Evolutionary conservation across 78 protist species (phyloP).

Genomic region (Andalucia godoyi): DNA sequence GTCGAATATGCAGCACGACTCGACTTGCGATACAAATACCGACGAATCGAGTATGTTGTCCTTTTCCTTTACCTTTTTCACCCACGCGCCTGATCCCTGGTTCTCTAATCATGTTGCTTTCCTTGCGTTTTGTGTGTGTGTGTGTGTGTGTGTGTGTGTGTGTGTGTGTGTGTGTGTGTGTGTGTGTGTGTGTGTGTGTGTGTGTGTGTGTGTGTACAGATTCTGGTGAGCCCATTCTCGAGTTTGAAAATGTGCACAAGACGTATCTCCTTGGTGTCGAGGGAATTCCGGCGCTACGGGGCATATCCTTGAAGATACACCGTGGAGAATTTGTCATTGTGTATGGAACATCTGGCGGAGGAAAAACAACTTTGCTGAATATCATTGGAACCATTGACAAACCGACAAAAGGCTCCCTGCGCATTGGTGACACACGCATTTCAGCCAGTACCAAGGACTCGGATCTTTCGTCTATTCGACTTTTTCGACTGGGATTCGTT

Average conservation of each 20-base stretch:
- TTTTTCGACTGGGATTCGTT: conserved; percentile 63
- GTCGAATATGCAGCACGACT: no score
- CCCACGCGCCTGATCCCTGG: no score
- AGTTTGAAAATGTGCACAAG: conserved; percentile 77
- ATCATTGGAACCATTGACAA: conserved; percentile 86
- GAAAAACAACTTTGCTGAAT: conserved; percentile 83
- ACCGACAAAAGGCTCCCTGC: conserved; percentile 83
- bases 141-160: conserved; percentile 1
- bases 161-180: conserved; percentile 3
- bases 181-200: not conserved
- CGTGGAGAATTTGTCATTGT: conserved; percentile 80
- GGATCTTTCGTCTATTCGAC: conserved; percentile 62
- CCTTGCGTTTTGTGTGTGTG: no score
- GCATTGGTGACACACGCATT: not conserved
- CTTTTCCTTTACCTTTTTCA: no score
- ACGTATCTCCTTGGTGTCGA: conserved; percentile 89
- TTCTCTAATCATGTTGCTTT: no score
- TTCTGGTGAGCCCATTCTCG: conserved; percentile 30
- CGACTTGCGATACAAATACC: no score
- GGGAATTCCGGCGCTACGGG: conserved; percentile 93
- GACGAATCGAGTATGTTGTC: no score
- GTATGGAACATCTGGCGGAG: conserved; percentile 90
- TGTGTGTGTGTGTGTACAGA: not conserved
- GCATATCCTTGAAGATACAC: conserved; percentile 53
- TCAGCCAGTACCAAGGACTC: conserved; percentile 52